Evolutionary conservation across 208 protist genomes (phyloP).

Genomic region (Novymonas esmeraldas): DNA sequence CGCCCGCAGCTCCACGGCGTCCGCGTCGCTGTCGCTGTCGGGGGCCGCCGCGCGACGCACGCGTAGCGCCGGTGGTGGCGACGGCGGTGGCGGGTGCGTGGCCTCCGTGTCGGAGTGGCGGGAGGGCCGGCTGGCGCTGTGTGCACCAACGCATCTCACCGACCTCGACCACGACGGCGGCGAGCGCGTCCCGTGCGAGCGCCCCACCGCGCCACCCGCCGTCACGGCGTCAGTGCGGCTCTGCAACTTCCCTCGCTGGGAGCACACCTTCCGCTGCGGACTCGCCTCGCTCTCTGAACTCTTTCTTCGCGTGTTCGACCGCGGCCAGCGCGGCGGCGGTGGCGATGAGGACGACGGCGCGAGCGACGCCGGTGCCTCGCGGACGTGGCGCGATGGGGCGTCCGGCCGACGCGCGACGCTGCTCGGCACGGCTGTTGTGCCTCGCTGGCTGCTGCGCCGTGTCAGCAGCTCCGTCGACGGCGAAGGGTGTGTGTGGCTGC

Average conservation of each 20-base stretch:
- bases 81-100: too few relatives aligned
- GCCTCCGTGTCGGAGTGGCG: too few relatives aligned
- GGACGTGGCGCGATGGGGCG: not conserved
- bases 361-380: not conserved
- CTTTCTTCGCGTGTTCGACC: conserved; percentile 35
- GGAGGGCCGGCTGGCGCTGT: too few relatives aligned
- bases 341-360: not conserved
- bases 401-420: conserved; percentile 2
- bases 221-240: conserved; percentile 24
- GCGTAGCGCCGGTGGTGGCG: too few relatives aligned
- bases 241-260: conserved; percentile 30
- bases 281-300: conserved; percentile 22
- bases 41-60: too few relatives aligned
- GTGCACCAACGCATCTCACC: too few relatives aligned
- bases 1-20: too few relatives aligned
- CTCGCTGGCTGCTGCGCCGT: conserved; percentile 24
- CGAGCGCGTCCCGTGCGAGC: not conserved
- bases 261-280: conserved; percentile 36
- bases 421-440: conserved; percentile 18
- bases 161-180: not conserved
- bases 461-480: not conserved
- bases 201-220: conserved; percentile 7
- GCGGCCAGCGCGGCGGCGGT: not conserved
- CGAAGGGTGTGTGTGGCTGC: conserved; percentile 29
- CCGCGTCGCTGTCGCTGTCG: too few relatives aligned